Base-by-base conservation (phyloP, 345 rosid genomes). In the Punica granatum region DNA sequence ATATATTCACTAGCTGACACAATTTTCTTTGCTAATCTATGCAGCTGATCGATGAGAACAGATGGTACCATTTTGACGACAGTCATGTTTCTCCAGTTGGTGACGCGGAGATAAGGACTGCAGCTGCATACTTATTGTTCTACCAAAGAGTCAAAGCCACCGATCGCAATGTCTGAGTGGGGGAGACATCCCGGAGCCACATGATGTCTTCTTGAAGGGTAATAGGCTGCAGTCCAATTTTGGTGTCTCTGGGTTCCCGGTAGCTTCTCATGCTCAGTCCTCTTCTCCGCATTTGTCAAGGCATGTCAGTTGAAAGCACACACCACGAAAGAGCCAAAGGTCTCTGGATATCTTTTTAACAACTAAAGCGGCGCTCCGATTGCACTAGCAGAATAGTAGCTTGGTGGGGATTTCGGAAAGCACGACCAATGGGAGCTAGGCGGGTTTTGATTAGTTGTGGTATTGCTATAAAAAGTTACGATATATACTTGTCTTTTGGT, bases 41-140 rank as follows among this genome's bases (percentile, higher is more conserved):
- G 83, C 85, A 93, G 98, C 78, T 89, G 85, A 76, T 89, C 70
- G 96, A 90, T 61, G 97, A 90, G 73, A 81, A 85, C 73, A 87
- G 84, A 77, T 93, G 98, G 98, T 93, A 93, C 80, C 83, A 81
- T 67, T 93, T 90, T 12, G 97, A 93, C 4, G 98, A 93, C 61
- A 82, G 88, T 63, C 86, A 75, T 48, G 97, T 93, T 59, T 77
- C 94, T 77, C 80, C 84, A 0, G 80, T 80, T 51, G 62, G 75
- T 36, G 98, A 90, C 71, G 43, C 84, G 0, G 92, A 87, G n/a
- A 81, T 93, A 70, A 87, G 78, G 87, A 93, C 89, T 31, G 70
- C 92, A 32, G 91, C 95, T 60, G 97, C 97, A 36, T 93, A 93
- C 43, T 86, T 93, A 66, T 75, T 93, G 74, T 90, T 89, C 79